phyloP scores from a whole-genome alignment of 345 rosid genomes.

The Moricandia moricandioides region DNA sequence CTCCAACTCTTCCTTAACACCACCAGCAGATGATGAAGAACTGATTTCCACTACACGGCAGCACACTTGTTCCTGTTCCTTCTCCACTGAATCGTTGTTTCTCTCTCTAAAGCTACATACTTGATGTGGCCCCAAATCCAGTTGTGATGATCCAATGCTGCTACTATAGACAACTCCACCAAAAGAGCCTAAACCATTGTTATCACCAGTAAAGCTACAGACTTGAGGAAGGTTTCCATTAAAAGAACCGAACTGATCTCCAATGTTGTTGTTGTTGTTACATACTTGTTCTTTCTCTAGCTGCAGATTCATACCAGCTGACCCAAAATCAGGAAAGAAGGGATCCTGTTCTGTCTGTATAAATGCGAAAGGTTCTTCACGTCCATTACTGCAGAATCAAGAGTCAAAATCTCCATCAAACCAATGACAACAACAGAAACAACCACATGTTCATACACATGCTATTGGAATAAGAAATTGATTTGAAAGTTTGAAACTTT shows the following conservation, averaged over 20 bases:
- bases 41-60: slow-evolving; percentile 22
- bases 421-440: background rate
- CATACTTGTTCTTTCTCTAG: slow-evolving; percentile 9
- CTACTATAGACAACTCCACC: slow-evolving; percentile 24
- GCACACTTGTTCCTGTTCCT: slow-evolving; percentile 9
- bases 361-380: slow-evolving; percentile 29
- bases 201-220: slow-evolving; percentile 10
- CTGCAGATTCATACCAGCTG: slow-evolving; percentile 27
- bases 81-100: slow-evolving; percentile 6
- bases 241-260: slow-evolving; percentile 29
- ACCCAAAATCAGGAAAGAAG: slow-evolving; percentile 17
- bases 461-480: background rate
- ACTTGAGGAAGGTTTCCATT: slow-evolving; percentile 13
- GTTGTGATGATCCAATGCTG: slow-evolving; percentile 28
- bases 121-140: slow-evolving; percentile 19
- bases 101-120: slow-evolving; percentile 4
- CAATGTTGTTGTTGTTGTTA: slow-evolving; percentile 4
- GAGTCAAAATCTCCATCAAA: slow-evolving; percentile 2
- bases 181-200: background rate
- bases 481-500: background rate
- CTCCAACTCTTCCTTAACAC: slow-evolving; percentile 29
- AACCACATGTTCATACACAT: background rate
- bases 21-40: slow-evolving; percentile 37
- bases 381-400: slow-evolving; percentile 26
- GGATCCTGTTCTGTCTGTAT: slow-evolving; percentile 13